Evolutionary conservation across 768 basidiomycete species (phyloP), one percentile per base, ranked within the genome.

Genomic region (Auricularia cornea): DNA sequence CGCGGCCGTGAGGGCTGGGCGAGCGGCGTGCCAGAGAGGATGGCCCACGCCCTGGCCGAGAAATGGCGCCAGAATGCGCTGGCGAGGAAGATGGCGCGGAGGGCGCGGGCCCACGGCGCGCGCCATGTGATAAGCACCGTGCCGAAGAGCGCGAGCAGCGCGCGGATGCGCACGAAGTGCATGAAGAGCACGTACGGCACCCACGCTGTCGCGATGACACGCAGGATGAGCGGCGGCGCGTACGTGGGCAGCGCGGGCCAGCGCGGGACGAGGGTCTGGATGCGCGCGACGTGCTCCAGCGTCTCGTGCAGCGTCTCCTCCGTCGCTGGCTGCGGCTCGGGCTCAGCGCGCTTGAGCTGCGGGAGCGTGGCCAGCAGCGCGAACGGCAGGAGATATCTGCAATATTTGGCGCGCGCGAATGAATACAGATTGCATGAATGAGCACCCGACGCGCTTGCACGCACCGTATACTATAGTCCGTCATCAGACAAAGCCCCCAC

Each of bases 401-500:
- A 64, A 32, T 23, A n/a, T 33, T 38, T 38, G 35, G 35, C 35
- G 35, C 35, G 32, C 18, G 51, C 26, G 60, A 59, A 28, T 63
- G 32, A 63, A 63, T 30, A 38, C 38, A n/a, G n/a, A n/a, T n/a
- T n/a, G n/a, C n/a, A n/a, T n/a, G 62, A 35, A 59, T 41, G 41
- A 29, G 32, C 26, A 26, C 62, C 62, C 28, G 61, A n/a, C 52
- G 52, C 29, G 41, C 31, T 38, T 40, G 11, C 8, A 72, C 79
- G 59, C 63, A 84, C 85, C 81, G 79, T 67, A 92, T 74, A 11
- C 72, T 74, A 35, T 74, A 73, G 18, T 80, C 78, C 1, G 81
- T 73, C 54, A 88, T 78, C 62, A 94, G 76, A 75, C 90, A 92
- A 23, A 85, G 29, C 0, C 81, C 83, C 90, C 92, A 95, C 90